Conservation (phyloP, 139 green algal genomes). For the Pycnococcus provasolii region DNA sequence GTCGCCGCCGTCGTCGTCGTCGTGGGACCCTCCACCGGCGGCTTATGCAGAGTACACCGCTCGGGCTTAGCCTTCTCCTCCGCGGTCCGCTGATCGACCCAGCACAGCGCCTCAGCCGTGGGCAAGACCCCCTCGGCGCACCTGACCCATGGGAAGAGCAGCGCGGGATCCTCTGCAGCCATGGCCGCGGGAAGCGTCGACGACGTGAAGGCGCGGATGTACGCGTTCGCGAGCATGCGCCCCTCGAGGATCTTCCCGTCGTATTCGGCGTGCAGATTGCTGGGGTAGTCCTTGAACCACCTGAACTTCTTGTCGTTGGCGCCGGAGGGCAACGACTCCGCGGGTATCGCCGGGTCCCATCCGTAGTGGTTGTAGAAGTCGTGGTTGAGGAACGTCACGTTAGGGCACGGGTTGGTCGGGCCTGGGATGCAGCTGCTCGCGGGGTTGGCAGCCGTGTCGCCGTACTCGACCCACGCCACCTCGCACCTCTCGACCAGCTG, state of each 20-base stretch:
- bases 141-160: conserved; percentile 1
- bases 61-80: no score
- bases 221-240: conserved; percentile 8
- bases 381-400: background rate
- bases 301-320: conserved; percentile 1
- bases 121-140: background rate
- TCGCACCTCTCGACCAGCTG: conserved; percentile 1
- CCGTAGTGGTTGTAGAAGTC: conserved; percentile 11
- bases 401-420: conserved; percentile 3
- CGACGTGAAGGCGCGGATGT: conserved; percentile 5
- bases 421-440: background rate
- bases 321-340: background rate
- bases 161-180: conserved; percentile 4
- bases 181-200: conserved; percentile 6
- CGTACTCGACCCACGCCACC: background rate
- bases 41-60: no score
- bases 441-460: background rate
- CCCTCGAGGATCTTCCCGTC: conserved; percentile 4
- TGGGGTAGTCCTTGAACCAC: background rate
- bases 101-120: background rate
- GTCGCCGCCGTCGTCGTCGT: no score
- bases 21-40: no score
- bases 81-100: background rate
- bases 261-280: conserved; percentile 5
- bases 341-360: conserved; percentile 1